A percentile compares a stretch with the other conserved stretches of the same genome.
Evolutionary conservation across 495 filamentous ascomycete genomes (phyloP).

Genomic region (Tetracladium marchalianum): DNA sequence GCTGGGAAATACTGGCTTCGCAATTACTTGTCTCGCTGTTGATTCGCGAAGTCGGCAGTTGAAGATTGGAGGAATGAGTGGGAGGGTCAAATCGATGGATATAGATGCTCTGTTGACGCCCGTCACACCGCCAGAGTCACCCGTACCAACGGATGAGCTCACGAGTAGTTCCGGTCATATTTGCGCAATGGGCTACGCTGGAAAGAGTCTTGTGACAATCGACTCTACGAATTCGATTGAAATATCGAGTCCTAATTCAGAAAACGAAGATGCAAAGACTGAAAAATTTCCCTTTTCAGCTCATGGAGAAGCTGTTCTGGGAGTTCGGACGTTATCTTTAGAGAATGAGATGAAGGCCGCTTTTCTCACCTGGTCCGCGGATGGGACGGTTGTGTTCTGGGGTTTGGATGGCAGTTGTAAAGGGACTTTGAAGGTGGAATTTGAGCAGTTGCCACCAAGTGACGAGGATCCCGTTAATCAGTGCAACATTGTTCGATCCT

Average conservation of each 20-base stretch:
- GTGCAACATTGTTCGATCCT: conserved; percentile 57
- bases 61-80: conserved; percentile 46
- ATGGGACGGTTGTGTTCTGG: conserved; percentile 76
- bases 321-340: conserved; percentile 51
- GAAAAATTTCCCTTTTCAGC: conserved; percentile 47
- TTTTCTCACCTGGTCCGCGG: conserved; percentile 81
- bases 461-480: conserved; percentile 55
- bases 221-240: conserved; percentile 65
- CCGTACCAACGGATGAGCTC: conserved; percentile 3
- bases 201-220: conserved; percentile 61
- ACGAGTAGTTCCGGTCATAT: conserved; percentile 8
- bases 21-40: conserved; percentile 50
- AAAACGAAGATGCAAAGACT: conserved; percentile 20
- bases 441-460: conserved; percentile 50
- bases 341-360: conserved; percentile 49
- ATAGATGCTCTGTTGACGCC: conserved; percentile 24
- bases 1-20: conserved; percentile 51
- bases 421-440: conserved; percentile 49
- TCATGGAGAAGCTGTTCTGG: conserved; percentile 69
- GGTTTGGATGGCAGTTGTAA: conserved; percentile 57
- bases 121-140: conserved; percentile 15
- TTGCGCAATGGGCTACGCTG: conserved; percentile 59
- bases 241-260: conserved; percentile 38
- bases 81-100: conserved; percentile 28
- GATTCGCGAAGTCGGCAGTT: conserved; percentile 39